Conservation (phyloP, 139 green algal genomes). For the Ulvella scutata region DNA sequence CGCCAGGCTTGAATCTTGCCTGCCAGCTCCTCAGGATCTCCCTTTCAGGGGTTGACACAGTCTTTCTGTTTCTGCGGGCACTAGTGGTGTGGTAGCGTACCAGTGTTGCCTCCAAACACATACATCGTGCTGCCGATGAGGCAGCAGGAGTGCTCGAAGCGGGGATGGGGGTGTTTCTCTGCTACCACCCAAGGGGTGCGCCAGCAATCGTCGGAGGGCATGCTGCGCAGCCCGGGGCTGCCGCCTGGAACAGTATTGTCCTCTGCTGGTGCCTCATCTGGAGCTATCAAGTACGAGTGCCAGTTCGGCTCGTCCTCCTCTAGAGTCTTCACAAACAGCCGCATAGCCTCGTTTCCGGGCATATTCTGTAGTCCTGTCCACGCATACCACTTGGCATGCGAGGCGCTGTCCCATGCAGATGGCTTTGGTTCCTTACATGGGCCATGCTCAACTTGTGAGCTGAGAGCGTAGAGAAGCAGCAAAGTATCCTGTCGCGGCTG, state of each 20-base stretch:
- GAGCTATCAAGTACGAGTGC: background rate
- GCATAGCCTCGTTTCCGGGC: slow-evolving; percentile 76
- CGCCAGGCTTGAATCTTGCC: no score
- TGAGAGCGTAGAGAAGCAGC: background rate
- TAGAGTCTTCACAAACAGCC: slow-evolving; percentile 77
- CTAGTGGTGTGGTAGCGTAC: slow-evolving; percentile 12
- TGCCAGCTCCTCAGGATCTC: no score
- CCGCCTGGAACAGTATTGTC: background rate
- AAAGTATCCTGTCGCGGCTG: background rate
- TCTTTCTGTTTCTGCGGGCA: no score
- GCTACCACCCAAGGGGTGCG: background rate
- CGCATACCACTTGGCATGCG: background rate
- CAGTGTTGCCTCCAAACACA: slow-evolving; percentile 73
- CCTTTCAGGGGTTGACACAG: no score
- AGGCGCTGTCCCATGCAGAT: background rate
- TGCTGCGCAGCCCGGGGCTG: background rate
- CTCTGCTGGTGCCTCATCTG: background rate
- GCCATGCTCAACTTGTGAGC: background rate
- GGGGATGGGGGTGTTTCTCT: slow-evolving; percentile 24
- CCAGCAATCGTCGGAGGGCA: background rate
- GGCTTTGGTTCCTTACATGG: background rate
- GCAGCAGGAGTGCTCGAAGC: slow-evolving; percentile 67
- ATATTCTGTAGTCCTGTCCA: slow-evolving; percentile 77
- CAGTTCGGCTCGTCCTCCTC: slow-evolving; percentile 49
- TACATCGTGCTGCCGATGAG: slow-evolving; percentile 49